Evolutionary conservation across 257 asterid genomes (phyloP), one percentile per base, ranked within the genome.

Genomic region (Eustoma russellianum): DNA sequence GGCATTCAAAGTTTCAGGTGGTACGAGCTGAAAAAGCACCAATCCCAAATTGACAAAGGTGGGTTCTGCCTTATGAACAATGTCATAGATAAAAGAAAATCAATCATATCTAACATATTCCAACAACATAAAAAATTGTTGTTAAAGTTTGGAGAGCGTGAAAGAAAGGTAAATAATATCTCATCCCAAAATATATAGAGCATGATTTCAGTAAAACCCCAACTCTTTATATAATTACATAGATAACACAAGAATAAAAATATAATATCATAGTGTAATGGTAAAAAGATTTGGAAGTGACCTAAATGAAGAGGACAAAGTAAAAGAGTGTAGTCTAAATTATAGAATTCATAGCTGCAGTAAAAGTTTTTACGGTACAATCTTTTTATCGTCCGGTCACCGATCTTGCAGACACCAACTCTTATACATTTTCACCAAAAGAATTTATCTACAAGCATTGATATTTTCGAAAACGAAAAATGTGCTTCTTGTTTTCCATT

Each of bases 351-450:
- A 14, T 10, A 10, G 50, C 35, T 43, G 65, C 52, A 60, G 61
- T 45, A 71, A 65, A 61, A 66, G 55, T 7, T 52, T 5, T 34
- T 17, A 53, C 50, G 49, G 70, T 63, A 69, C 69, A 48, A 58
- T 52, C 63, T 53, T 63, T 66, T 59, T 63, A 63, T 52, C 49
- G 63, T 52, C 66, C 48, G 53, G 59, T 52, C 65, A 24, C 50
- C 33, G 41, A 9, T 15, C 33, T 35, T 56, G 50, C 59, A 41
- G 63, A 48, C 65, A 60, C 66, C 59, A 60, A 54, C 63, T 66
- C 66, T 60, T 35, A 14, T 40, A 63, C 55, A 44, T 41, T 30
- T 28, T 56, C 3, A 19, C 8, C 59, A 16, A n/a, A 35, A 2
- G 24, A 8, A 10, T 8, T 13, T 4, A 1, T 33, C 17, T 60